These are phyloP conservation scores for Cladosporium cucumerinum DNA, from an alignment of 2,329 filamentous ascomycete genomes.

Conservation along the genomic window DNA sequence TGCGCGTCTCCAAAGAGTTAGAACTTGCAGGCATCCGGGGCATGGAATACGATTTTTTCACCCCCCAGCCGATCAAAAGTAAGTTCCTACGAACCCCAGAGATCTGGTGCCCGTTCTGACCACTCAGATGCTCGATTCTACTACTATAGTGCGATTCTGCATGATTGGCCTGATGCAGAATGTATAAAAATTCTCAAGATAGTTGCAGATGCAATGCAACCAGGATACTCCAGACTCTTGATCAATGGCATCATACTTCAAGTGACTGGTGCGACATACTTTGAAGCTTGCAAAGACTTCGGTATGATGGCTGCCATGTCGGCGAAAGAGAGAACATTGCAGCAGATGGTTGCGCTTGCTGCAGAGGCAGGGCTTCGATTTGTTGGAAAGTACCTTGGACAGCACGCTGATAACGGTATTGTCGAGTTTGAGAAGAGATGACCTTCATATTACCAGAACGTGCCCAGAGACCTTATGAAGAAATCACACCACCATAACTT, in stretches of 20 bases:
- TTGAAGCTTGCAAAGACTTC: constrained; percentile 3
- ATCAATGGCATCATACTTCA: constrained; percentile 7
- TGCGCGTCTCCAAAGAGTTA: not conserved
- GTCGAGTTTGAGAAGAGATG: not conserved
- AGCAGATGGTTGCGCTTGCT: not conserved
- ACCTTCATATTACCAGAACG: not conserved
- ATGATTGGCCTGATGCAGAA: constrained; percentile 21
- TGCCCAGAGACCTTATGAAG: no score
- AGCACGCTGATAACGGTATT: not conserved
- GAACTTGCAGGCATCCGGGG: not conserved
- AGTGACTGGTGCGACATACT: not conserved
- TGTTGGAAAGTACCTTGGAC: not conserved
- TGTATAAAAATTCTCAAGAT: constrained; percentile 20
- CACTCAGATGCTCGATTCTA: constrained; percentile 20
- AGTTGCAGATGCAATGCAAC: constrained; percentile 20
- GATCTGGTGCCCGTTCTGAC: not conserved
- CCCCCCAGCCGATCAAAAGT: not conserved
- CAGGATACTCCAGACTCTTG: not conserved
- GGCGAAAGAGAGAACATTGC: not conserved
- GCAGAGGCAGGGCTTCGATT: not conserved
- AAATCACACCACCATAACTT: no score
- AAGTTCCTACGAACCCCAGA: not conserved
- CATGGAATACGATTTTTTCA: not conserved
- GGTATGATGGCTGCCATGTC: constrained; percentile 4
- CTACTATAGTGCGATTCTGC: constrained; percentile 20